Percentiles rank a stretch among this genome's conserved stretches.
These are phyloP conservation scores for Pouteria glomerata DNA, from an alignment of 148 eudicot genomes.

Conservation along the genomic window DNA sequence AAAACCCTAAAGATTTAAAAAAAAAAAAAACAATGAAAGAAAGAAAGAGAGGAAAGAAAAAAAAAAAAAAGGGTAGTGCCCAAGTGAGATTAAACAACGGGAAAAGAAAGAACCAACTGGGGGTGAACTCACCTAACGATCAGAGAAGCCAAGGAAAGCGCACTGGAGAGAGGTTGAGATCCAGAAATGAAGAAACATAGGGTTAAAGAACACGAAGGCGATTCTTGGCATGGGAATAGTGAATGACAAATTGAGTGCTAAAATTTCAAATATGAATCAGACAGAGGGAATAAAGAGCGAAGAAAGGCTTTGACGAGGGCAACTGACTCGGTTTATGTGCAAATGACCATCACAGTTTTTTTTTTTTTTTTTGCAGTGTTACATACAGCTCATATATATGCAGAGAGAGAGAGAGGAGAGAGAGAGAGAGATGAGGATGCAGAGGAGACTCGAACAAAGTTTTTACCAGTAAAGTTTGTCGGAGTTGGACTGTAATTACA, in stretches of 20 bases:
- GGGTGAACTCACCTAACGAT: neutral
- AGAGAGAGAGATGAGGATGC: neutral
- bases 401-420: neutral
- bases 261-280: neutral
- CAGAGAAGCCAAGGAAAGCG: neutral
- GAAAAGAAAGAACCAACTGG: neutral
- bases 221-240: neutral
- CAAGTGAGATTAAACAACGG: constrained; percentile 7
- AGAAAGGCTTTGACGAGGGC: neutral
- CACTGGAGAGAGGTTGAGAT: neutral
- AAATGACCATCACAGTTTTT: neutral
- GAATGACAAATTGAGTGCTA: neutral
- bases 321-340: neutral
- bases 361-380: neutral
- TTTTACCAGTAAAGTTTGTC: neutral
- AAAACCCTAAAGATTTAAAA: constrained; percentile 6
- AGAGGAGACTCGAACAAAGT: neutral
- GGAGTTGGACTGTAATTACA: neutral
- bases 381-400: too few species aligned
- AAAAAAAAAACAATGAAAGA: too few species aligned
- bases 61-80: neutral
- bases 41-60: neutral
- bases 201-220: neutral
- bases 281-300: constrained; percentile 6
- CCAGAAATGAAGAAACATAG: neutral